Percentiles rank a stretch among this genome's conserved stretches.
These are phyloP conservation scores for Tetraselmis chui DNA, from an alignment of 139 green algal species.

Conservation along the genomic window DNA sequence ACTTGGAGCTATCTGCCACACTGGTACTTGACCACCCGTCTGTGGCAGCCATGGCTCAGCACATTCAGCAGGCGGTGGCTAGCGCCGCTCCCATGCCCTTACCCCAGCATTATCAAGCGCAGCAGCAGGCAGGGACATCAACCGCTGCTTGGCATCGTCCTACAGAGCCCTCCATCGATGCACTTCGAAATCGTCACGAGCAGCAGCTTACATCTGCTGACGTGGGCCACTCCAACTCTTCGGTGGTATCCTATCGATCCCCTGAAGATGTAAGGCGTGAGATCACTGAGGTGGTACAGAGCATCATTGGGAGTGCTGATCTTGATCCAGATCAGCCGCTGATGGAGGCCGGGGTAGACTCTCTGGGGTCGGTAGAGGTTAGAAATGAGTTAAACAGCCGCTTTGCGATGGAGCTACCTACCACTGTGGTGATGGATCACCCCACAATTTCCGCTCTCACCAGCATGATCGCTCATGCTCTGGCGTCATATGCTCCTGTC, in stretches of 20 bases:
- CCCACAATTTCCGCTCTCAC: slow-evolving; percentile 31
- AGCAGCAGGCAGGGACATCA: too few species aligned
- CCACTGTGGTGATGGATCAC: slow-evolving; percentile 36
- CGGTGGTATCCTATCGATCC: not conserved
- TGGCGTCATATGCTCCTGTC: not conserved
- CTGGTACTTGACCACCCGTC: slow-evolving; percentile 36
- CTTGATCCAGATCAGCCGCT: slow-evolving; percentile 10
- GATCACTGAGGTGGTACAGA: not conserved
- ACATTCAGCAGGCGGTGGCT: not conserved
- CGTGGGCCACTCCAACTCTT: not conserved
- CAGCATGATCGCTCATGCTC: not conserved
- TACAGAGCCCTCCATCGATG: too few species aligned
- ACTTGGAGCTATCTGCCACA: slow-evolving; percentile 17
- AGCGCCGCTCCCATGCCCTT: slow-evolving; percentile 9
- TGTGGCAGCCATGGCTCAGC: not conserved
- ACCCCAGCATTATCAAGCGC: too few species aligned
- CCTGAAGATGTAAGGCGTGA: not conserved
- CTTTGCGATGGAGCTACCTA: slow-evolving; percentile 19
- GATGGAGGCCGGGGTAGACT: slow-evolving; percentile 28
- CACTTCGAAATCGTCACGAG: too few species aligned
- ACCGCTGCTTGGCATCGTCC: too few species aligned
- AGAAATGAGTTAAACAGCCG: slow-evolving; percentile 46
- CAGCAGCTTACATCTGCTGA: too few species aligned
- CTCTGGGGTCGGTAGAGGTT: slow-evolving; percentile 58
- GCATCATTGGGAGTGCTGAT: not conserved